These are phyloP conservation scores for Saturnispora quitensis DNA, from an alignment of 805 yeast genomes.

Conservation along the genomic window DNA sequence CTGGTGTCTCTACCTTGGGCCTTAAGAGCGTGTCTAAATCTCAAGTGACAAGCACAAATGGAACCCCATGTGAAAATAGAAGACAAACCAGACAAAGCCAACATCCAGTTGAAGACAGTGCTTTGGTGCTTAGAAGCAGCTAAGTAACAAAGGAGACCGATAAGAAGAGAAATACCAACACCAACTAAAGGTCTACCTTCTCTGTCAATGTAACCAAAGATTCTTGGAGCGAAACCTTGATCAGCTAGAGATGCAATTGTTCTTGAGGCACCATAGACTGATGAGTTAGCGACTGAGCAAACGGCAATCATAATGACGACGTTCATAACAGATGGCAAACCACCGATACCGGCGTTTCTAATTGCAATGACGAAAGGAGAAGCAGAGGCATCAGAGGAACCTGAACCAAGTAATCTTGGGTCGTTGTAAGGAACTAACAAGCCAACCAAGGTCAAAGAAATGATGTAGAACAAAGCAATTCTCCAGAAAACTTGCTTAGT, in stretches of 20 bases:
- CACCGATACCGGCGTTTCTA: conserved; percentile 47
- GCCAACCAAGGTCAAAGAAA: conserved; percentile 46
- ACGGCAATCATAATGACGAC: conserved; percentile 65
- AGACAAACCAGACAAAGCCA: conserved; percentile 67
- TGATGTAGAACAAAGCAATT: conserved; percentile 47
- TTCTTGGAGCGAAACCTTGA: conserved; percentile 56
- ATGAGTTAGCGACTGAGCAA: conserved; percentile 65
- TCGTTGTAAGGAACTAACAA: conserved; percentile 53
- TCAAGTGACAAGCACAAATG: conserved; percentile 53
- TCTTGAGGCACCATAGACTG: conserved; percentile 65
- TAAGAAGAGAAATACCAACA: conserved; percentile 39
- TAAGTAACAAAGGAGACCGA: conserved; percentile 51
- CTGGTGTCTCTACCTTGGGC: conserved; percentile 55
- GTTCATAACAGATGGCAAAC: conserved; percentile 61
- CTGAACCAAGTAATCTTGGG: conserved; percentile 37
- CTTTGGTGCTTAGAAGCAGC: conserved; percentile 48
- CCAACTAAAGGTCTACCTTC: conserved; percentile 71
- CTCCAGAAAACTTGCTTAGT: conserved; percentile 60
- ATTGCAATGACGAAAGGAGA: conserved; percentile 75
- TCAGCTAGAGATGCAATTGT: conserved; percentile 57
- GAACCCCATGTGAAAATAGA: conserved; percentile 73
- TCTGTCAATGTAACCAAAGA: conserved; percentile 60
- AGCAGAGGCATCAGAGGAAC: conserved; percentile 43
- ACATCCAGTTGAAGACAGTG: conserved; percentile 59
- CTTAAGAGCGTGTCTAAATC: conserved; percentile 58